Evolutionary conservation across 1,139 yeast species (phyloP), one percentile per base, ranked within the genome.

Genomic region (Blastobotrys ciferrii): DNA sequence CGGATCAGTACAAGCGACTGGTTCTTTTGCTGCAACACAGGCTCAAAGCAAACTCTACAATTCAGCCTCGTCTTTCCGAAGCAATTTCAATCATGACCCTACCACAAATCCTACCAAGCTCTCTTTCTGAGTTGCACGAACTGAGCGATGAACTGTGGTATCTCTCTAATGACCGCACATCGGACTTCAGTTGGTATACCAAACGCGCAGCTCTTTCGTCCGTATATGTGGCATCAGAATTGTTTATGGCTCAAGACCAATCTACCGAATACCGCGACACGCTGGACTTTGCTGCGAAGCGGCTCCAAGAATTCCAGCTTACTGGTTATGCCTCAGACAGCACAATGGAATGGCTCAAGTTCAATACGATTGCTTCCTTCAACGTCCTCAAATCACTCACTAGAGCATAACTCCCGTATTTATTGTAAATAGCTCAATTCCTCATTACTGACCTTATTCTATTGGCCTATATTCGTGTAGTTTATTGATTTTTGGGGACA

Each of bases 161-260:
- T 66, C 81, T 81, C 58, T 81, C 95, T 0, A 94, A 91, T 2
- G 97, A 91, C 63, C 69, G 74, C 47, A 80, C 94, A n/a, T 79
- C 84, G 52, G 96, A 88, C 65, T 83, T 87, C 65, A 84, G 87
- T 2, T 92, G 98, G 98, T 92, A 92, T 65, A 73, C 95, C n/a
- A 87, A 89, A 63, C 74, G 98, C 56, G 71, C 83, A 23, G 77
- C 87, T 4, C 65, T 91, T 25, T 76, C 88, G 15, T 74, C 85
- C 0, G 77, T 86, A 3, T 88, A 86, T 63, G 85, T 86, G 1
- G 75, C 84, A 32, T 62, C 70, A 1, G 97, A 92, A 64, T 70
- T 88, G 54, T 87, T 78, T 70, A 87, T 85, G 95, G 71, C 87
- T 42, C 84, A 78, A 58, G 97, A 91, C 65, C 71, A 73, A n/a